These are phyloP conservation scores for Setomelanomma holmii DNA, from an alignment of 2,329 filamentous ascomycete species.

Conservation along the genomic window DNA sequence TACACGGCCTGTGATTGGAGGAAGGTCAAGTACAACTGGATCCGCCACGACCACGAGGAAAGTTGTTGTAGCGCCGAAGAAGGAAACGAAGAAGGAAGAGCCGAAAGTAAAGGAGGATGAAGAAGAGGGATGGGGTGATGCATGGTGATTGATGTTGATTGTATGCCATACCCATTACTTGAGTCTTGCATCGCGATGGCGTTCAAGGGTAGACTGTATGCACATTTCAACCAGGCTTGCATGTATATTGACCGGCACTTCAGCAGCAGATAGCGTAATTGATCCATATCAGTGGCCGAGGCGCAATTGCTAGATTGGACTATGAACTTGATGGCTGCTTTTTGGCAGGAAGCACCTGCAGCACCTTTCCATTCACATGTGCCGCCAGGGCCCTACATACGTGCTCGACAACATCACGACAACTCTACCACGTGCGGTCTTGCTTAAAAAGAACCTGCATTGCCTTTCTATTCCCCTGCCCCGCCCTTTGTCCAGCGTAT, in stretches of 20 bases:
- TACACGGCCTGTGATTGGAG: slow-evolving; percentile 35
- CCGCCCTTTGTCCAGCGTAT: slow-evolving; percentile 11
- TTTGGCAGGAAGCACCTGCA: neutral
- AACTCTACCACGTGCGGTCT: too few species aligned
- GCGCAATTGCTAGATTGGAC: too few species aligned
- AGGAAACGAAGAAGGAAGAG: slow-evolving; percentile 39
- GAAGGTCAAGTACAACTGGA: slow-evolving; percentile 38
- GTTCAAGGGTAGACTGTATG: slow-evolving; percentile 16
- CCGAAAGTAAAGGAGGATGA: slow-evolving; percentile 52
- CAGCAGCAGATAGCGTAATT: too few species aligned
- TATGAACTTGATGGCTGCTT: neutral
- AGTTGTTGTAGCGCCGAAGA: slow-evolving; percentile 35
- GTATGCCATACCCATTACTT: neutral
- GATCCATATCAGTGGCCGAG: too few species aligned
- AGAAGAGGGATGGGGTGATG: slow-evolving; percentile 49
- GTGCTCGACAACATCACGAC: too few species aligned
- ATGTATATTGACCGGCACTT: too few species aligned
- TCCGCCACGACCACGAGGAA: slow-evolving; percentile 36
- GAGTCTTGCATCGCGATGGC: slow-evolving; percentile 25
- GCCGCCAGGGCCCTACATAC: too few species aligned
- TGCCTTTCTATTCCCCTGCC: neutral
- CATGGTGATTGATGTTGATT: slow-evolving; percentile 33
- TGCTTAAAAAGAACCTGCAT: neutral
- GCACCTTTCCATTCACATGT: neutral
- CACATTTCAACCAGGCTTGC: too few species aligned